Base-by-base conservation (phyloP, 2,329 filamentous ascomycete species). In the Aureobasidium pullulans region DNA sequence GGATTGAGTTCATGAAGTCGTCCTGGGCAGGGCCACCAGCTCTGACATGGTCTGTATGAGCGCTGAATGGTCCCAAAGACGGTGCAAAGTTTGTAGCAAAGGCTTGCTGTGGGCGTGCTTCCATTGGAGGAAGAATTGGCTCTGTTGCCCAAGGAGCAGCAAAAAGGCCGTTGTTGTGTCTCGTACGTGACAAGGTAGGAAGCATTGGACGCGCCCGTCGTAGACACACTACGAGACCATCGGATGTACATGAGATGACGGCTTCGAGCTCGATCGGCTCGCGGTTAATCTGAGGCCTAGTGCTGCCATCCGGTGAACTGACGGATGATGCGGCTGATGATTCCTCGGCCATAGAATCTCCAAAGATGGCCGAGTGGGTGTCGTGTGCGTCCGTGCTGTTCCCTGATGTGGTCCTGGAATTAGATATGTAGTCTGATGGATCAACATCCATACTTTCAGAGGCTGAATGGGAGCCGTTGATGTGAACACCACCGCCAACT, bases 231-330 rank as follows among this genome's bases (percentile, higher is more conserved):
- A 95, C 89, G 0, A 96, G 77, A 0, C 90, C 90, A 70, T 96
- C 90, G 0, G 90, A 95, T 2, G 90, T 90, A 73, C 90, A 96
- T 0, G 90, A 95, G 5, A 96, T 86, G n/a, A 96, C 89, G 2
- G 90, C 90, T 73, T 96, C 90, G 4, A 96, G 76, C 73, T 95
- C 89, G 54, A 90, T 78, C 1, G 79, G 78, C 13, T 72, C 73
- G 11, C 44, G 36, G 8, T 49, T 36, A 5, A 58, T 58, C 9
- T 34, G 43, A 8, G 54, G 44, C 5, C 54, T 40, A 23, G 16
- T 23, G 15, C 54, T 49, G n/a, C 40, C 42, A 23, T 58, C 54
- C 4, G 44, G 54, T 3, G 54, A 48, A 19, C 61, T 64, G 23
- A 60, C 34, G 10, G 71, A 73, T 31, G 73, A 70, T 29, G 64